Evolutionary conservation across 2,329 filamentous ascomycete genomes (phyloP), one percentile per base, ranked within the genome.

Genomic region (Trichoderma simmonsii): DNA sequence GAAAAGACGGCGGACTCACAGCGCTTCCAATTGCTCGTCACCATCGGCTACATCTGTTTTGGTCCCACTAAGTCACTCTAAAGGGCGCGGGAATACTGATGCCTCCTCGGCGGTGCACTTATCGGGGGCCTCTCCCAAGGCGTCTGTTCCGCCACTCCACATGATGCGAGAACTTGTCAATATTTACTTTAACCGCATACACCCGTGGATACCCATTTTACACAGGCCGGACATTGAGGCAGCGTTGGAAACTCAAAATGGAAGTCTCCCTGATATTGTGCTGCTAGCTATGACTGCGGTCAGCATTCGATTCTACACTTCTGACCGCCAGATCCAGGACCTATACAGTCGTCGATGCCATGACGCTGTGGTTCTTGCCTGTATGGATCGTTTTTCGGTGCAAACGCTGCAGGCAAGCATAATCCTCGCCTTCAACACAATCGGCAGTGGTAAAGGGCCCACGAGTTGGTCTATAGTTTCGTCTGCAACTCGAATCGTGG

Each of bases 331-430:
- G 24, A 72, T 67, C 56, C 60, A 72, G 43, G 71, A 72, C 21
- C 63, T 57, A 60, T 72, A 72, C 48, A 67, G 70, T 54, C 34
- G 57, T n/a, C 65, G 71, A 21, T 72, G 71, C 60, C 71, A 72
- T 48, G 71, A 72, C 43, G 71, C 71, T 15, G 71, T 72, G 28
- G 60, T 72, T 30, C 57, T 72, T 30, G 71, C 71, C 6, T 70
- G 57, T 51, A 72, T 72, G 71, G 71, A 72, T 51, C 57, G 65
- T 24, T 72, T 81, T 24, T 79, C 76, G 6, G 79, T 81, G 9
- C 78, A 80, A 73, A 80, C 77, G 60, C 68, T 80, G 24, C 79
- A 80, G 70, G 79, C 78, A n/a, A 71, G 79, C 24, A 76, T 77
- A 11, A 81, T 83, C 24, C 75, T 80, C 59, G 78, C 77, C 21